Evolutionary conservation across 345 rosid species (phyloP).

Genomic region (Euclidium syriacum): DNA sequence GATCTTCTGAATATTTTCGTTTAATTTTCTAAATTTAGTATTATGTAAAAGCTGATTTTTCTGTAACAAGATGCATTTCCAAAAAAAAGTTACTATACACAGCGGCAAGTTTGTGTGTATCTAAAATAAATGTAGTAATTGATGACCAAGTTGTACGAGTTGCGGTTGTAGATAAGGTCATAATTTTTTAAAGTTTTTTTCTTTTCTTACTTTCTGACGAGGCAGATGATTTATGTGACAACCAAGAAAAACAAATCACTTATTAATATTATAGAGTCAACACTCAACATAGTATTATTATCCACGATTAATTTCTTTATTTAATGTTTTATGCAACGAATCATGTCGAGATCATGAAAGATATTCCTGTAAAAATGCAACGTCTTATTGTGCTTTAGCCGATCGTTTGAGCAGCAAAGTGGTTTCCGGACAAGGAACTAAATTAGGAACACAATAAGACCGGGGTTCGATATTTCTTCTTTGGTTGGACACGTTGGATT

Average conservation of each 20-base stretch:
- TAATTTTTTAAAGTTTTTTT: background rate
- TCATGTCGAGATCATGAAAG: no score
- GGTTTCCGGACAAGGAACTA: background rate
- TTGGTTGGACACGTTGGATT: background rate
- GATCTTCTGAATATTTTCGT: background rate
- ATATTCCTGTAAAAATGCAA: no score
- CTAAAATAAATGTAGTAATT: background rate
- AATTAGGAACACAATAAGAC: background rate
- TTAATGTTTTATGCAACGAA: no score
- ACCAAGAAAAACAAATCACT: background rate
- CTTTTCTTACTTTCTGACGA: background rate
- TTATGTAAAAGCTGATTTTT: background rate
- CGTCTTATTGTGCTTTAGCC: background rate
- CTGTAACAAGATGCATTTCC: no score
- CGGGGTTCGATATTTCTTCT: background rate
- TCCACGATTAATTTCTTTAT: background rate
- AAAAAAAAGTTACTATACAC: background rate
- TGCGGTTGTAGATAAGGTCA: constrained; percentile 21
- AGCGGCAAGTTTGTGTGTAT: background rate
- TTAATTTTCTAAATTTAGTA: background rate
- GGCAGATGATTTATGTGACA: constrained; percentile 21
- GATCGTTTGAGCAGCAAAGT: background rate
- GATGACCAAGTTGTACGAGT: constrained; percentile 9
- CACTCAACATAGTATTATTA: background rate
- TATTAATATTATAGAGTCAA: background rate